phyloP scores from a whole-genome alignment of 805 yeast genomes.

The Wickerhamomyces queroliae region DNA sequence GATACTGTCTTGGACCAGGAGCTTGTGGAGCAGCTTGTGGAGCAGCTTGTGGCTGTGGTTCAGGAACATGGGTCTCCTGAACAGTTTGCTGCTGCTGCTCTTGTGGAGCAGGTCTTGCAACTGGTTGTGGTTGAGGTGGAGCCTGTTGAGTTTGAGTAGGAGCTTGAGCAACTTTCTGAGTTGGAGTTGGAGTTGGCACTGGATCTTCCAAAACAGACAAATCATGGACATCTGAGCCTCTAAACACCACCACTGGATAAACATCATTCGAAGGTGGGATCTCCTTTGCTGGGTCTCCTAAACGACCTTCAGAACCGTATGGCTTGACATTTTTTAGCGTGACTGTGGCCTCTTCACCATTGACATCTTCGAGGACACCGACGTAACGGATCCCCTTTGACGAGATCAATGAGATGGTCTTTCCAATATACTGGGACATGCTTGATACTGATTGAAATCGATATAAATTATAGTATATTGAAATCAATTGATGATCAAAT shows the following conservation, averaged over 20 bases:
- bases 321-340: constrained; percentile 74
- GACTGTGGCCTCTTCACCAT: constrained; percentile 87
- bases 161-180: constrained; percentile 11
- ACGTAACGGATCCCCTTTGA: constrained; percentile 77
- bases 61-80: constrained; percentile 1
- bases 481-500: no score
- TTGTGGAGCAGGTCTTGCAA: no score
- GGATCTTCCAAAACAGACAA: constrained; percentile 75
- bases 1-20: constrained; percentile 3
- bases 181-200: constrained; percentile 22
- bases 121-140: constrained; percentile 6
- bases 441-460: no score
- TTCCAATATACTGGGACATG: constrained; percentile 93
- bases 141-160: constrained; percentile 4
- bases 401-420: constrained; percentile 76
- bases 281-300: constrained; percentile 62
- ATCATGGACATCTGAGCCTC: constrained; percentile 91
- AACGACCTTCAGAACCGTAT: constrained; percentile 90
- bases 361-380: constrained; percentile 81
- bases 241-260: constrained; percentile 74
- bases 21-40: constrained; percentile 5
- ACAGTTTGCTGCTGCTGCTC: constrained; percentile 13
- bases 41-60: constrained; percentile 11
- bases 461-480: no score
- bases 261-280: constrained; percentile 63